These are phyloP conservation scores for Hericium erinaceus DNA, from an alignment of 768 basidiomycete species.

Conservation along the genomic window DNA sequence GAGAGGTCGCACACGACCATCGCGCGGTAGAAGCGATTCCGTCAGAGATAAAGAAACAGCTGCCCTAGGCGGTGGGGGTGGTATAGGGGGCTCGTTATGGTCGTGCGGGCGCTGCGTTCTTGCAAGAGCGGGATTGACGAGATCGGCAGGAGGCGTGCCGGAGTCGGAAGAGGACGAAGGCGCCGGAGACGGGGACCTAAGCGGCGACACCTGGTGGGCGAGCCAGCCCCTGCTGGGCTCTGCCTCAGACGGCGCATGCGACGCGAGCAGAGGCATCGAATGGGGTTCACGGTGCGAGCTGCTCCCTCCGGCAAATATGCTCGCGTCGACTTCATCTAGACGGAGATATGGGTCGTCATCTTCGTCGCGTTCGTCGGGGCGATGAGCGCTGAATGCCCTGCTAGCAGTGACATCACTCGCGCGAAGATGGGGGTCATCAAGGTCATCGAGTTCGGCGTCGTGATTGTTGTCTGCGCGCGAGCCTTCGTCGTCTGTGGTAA, in stretches of 20 bases:
- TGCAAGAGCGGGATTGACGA: slow-evolving; percentile 10
- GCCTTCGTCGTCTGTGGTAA: slow-evolving; percentile 61
- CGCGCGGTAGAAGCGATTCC: slow-evolving; percentile 69
- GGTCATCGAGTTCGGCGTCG: slow-evolving; percentile 54
- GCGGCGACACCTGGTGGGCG: slow-evolving; percentile 65
- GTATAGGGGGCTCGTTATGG: slow-evolving; percentile 18
- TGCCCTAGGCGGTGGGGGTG: slow-evolving; percentile 35
- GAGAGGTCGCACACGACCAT: slow-evolving; percentile 51
- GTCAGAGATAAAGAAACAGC: slow-evolving; percentile 62
- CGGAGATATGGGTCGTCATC: slow-evolving; percentile 74
- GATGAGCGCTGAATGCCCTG: slow-evolving; percentile 15
- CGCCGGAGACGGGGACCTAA: slow-evolving; percentile 37
- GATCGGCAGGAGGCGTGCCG: slow-evolving; percentile 26
- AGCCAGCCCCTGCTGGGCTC: slow-evolving; percentile 48
- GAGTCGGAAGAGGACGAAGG: slow-evolving; percentile 33
- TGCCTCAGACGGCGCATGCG: slow-evolving; percentile 23
- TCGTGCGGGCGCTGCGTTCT: slow-evolving; percentile 19
- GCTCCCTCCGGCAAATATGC: neutral
- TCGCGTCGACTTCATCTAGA: slow-evolving; percentile 56
- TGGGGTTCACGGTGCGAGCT: slow-evolving; percentile 26
- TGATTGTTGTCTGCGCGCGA: slow-evolving; percentile 40
- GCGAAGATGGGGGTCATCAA: slow-evolving; percentile 69
- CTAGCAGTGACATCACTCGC: slow-evolving; percentile 24
- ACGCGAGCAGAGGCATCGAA: slow-evolving; percentile 30
- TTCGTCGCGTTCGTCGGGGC: slow-evolving; percentile 32